phyloP scores from a whole-genome alignment of 2,329 filamentous ascomycete genomes.

The Clarireedia paspali region DNA sequence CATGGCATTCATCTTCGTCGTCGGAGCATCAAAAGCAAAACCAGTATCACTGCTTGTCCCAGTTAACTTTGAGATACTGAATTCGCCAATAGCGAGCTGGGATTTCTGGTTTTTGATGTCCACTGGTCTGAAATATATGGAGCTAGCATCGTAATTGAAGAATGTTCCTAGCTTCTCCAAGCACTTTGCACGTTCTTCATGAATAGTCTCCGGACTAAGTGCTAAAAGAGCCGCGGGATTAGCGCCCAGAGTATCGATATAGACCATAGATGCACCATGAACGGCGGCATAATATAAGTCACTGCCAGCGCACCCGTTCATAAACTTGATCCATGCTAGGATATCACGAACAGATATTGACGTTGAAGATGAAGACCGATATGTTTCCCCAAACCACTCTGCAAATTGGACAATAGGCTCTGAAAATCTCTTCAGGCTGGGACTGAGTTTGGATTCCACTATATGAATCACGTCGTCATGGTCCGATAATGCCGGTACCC shows the following conservation, averaged over 20 bases:
- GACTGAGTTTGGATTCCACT: slow-evolving; percentile 63
- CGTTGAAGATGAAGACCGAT: slow-evolving; percentile 65
- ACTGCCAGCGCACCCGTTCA: slow-evolving; percentile 53
- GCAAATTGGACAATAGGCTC: slow-evolving; percentile 75
- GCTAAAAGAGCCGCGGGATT: slow-evolving; percentile 86
- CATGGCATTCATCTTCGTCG: slow-evolving; percentile 84
- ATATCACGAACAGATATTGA: slow-evolving; percentile 88
- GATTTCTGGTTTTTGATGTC: slow-evolving; percentile 47
- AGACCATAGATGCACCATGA: slow-evolving; percentile 91
- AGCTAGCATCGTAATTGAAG: slow-evolving; percentile 52
- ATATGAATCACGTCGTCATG: slow-evolving; percentile 84
- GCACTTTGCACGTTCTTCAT: slow-evolving; percentile 64
- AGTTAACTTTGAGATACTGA: slow-evolving; percentile 52
- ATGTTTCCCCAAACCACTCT: slow-evolving; percentile 82
- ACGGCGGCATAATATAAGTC: slow-evolving; percentile 46
- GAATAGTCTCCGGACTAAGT: slow-evolving; percentile 60
- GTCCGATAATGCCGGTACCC: slow-evolving; percentile 85
- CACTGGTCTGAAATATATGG: slow-evolving; percentile 58
- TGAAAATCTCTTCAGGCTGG: slow-evolving; percentile 49
- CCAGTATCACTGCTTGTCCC: slow-evolving; percentile 44
- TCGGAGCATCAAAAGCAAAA: slow-evolving; percentile 82
- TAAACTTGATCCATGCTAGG: slow-evolving; percentile 86
- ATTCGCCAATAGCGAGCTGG: slow-evolving; percentile 63
- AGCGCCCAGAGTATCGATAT: slow-evolving; percentile 88
- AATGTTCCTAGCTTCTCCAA: slow-evolving; percentile 64